Base-by-base conservation (phyloP, 2,329 filamentous ascomycete genomes). In the Hypoxylon sp. region DNA sequence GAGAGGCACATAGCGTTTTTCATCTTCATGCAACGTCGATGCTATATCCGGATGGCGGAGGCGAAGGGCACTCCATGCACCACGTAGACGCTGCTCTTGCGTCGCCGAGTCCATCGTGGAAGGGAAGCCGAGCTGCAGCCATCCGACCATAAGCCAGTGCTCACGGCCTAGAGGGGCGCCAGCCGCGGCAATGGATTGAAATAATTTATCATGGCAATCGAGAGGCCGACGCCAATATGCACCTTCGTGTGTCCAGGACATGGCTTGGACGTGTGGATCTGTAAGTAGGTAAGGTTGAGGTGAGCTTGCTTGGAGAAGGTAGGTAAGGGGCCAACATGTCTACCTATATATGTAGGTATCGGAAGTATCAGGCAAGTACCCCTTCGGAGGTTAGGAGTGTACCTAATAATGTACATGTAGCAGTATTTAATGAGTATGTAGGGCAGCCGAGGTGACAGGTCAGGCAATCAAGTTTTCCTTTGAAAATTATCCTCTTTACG, bases 181-280 rank as follows among this genome's bases (percentile, higher is more conserved):
- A 3, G 67, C 62, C 13, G 53, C 39, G 15, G 58, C 58, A 51
- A 69, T 57, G 27, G 48, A 46, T 29, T 66, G 62, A 27, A 66
- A 63, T 5, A 69, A 19, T 17, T 31, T 55, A 15, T 66, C 67
- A 61, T 66, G 67, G 29, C 62, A 69, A 21, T 69, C 67, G 15
- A 69, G 67, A 4, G 67, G 67, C 10, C 67, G 67, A 52, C 50
- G 42, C 67, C 62, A 66, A 31, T 59, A 50, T 7, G 11, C 35
- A 5, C 51, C 50, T 58, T 59, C 21, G 3, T 32, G 35, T 11
- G 55, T 71, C 52, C 37, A 73, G 19, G 65, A 61, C 65, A 68
- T 68, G 29, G 2, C 46, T 50, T 35, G 11, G 32, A 2, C 32
- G 32, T 35, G 32, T 13, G 1, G 32, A 13, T 35, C 11, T 35